Conservation (phyloP, 2,329 filamentous ascomycete genomes). For the Paecilomyces formosus region DNA sequence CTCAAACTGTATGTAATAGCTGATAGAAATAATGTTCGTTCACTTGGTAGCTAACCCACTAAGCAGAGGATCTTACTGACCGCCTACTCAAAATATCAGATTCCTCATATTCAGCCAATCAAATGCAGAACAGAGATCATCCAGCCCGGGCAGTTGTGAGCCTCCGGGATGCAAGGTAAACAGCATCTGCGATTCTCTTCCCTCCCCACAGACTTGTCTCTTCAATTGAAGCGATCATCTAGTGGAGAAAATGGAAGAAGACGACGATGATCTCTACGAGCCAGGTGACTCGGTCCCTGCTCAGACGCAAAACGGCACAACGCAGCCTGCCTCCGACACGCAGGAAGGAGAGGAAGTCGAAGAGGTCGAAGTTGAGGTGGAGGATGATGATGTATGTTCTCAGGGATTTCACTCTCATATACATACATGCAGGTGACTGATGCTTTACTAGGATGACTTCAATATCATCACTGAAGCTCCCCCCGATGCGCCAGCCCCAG, state of each 20-base stretch:
- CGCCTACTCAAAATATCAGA: neutral
- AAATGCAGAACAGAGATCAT: neutral
- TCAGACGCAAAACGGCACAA: constrained; percentile 20
- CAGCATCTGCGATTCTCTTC: constrained; percentile 3
- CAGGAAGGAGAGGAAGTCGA: constrained; percentile 29
- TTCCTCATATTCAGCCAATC: neutral
- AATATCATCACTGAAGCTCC: constrained; percentile 44
- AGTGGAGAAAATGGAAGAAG: constrained; percentile 33
- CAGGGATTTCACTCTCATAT: constrained; percentile 12
- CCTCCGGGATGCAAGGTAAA: constrained; percentile 7
- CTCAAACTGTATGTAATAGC: too few species aligned
- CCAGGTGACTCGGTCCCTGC: constrained; percentile 27
- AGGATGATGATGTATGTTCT: constrained; percentile 32
- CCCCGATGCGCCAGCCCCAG: constrained; percentile 30
- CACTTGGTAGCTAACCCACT: too few species aligned
- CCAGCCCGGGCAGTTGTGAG: constrained; percentile 1
- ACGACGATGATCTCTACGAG: constrained; percentile 41
- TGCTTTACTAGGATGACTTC: constrained; percentile 35
- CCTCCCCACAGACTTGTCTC: constrained; percentile 3
- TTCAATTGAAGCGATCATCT: neutral
- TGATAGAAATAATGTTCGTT: too few species aligned
- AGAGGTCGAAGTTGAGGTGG: constrained; percentile 33
- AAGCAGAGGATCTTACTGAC: neutral
- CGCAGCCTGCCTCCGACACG: constrained; percentile 17
- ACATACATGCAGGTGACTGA: constrained; percentile 5